phyloP scores from a whole-genome alignment of 1,139 yeast genomes.

The Torulaspora pretoriensis region DNA sequence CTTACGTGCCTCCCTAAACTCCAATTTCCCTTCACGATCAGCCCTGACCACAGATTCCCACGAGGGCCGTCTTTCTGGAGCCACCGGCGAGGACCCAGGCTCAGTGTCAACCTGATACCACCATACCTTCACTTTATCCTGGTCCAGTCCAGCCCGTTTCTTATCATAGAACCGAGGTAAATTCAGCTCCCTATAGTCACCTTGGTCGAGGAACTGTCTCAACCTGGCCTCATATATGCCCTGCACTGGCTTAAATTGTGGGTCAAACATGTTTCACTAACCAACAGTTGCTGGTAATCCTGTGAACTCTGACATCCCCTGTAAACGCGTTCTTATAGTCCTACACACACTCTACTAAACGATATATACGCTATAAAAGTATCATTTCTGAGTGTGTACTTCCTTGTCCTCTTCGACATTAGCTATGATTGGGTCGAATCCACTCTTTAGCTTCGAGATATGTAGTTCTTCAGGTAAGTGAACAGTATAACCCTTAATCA shows the following conservation, averaged over 20 bases:
- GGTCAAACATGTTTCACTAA: slow-evolving; percentile 48
- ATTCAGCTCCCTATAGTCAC: slow-evolving; percentile 65
- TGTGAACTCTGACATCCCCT: neutral
- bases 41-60: slow-evolving; percentile 61
- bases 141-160: slow-evolving; percentile 42
- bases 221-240: slow-evolving; percentile 72
- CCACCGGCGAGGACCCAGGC: slow-evolving; percentile 33
- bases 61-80: slow-evolving; percentile 55
- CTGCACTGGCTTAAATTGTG: slow-evolving; percentile 80
- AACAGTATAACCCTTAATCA: slow-evolving; percentile 61
- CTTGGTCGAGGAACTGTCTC: slow-evolving; percentile 76
- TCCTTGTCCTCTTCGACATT: slow-evolving; percentile 31
- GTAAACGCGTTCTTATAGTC: neutral
- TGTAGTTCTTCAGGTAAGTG: slow-evolving; percentile 25
- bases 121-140: slow-evolving; percentile 27
- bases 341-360: neutral
- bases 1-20: slow-evolving; percentile 49
- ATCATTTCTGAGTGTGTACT: slow-evolving; percentile 16
- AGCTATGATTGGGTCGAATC: slow-evolving; percentile 24
- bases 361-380: neutral
- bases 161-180: slow-evolving; percentile 78
- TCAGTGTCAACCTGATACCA: slow-evolving; percentile 36
- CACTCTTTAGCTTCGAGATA: slow-evolving; percentile 21
- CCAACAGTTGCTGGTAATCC: neutral
- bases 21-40: slow-evolving; percentile 35